A percentile compares a stretch with the other conserved stretches of the same genome.
Evolutionary conservation across 1,284 basidiomycete species (phyloP).

Genomic region (Macrocybe sp.): DNA sequence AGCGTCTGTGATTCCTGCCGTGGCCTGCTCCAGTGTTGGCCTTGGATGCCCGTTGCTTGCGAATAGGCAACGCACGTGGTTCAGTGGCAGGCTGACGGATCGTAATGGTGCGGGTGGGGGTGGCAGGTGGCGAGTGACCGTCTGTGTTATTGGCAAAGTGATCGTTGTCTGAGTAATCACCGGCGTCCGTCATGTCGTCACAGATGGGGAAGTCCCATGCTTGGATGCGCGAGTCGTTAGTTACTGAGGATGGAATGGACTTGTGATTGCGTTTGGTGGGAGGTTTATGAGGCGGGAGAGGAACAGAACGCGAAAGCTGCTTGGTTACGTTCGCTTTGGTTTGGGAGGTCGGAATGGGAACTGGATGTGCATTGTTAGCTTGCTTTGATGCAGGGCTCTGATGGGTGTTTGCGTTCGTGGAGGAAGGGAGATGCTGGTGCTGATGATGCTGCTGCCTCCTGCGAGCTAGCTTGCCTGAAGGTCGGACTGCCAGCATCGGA

Average conservation of each 20-base stretch:
- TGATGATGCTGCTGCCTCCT: constrained; percentile 41
- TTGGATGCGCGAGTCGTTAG: constrained; percentile 13
- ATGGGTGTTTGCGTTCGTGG: constrained; percentile 21
- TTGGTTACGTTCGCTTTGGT: constrained; percentile 9
- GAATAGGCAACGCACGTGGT: constrained; percentile 32
- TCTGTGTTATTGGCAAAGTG: constrained; percentile 25
- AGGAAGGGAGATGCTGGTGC: constrained; percentile 23
- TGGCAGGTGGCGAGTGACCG: constrained; percentile 30
- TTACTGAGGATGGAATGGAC: neutral
- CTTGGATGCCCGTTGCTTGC: constrained; percentile 34
- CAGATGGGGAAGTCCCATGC: constrained; percentile 54
- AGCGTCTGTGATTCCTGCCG: constrained; percentile 43
- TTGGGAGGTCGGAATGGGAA: constrained; percentile 10
- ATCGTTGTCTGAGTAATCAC: constrained; percentile 10
- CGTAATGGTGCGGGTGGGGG: constrained; percentile 41
- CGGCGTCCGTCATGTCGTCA: constrained; percentile 56
- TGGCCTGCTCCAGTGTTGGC: constrained; percentile 24
- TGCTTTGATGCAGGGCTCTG: constrained; percentile 36
- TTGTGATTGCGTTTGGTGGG: constrained; percentile 21
- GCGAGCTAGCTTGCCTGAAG: constrained; percentile 48
- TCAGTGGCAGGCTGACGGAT: constrained; percentile 24
- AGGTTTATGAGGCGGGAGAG: constrained; percentile 20
- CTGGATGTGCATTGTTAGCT: constrained; percentile 27
- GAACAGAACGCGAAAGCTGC: constrained; percentile 39
- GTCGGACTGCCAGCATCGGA: constrained; percentile 23